A percentile compares a stretch with the other conserved stretches of the same genome.
phyloP scores from a whole-genome alignment of 2,329 filamentous ascomycete genomes.

The Aureobasidium namibiae region DNA sequence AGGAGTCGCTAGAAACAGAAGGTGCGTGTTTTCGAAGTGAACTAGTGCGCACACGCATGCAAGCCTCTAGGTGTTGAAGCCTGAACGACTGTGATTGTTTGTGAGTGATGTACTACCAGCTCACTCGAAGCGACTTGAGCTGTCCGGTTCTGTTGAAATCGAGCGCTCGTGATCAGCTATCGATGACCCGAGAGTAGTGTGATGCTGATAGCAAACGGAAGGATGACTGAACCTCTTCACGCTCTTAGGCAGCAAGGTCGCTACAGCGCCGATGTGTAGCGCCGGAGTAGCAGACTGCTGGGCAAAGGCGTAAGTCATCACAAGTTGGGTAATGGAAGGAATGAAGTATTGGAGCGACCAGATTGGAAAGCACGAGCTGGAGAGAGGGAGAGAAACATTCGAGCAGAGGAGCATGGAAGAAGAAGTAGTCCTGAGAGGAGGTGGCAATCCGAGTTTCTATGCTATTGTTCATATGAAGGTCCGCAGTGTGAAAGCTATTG shows the following conservation, averaged over 20 bases:
- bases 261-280: neutral
- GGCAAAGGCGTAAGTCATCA: neutral
- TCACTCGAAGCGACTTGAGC: neutral
- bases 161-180: neutral
- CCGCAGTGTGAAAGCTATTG: neutral
- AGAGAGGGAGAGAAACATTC: neutral
- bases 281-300: neutral
- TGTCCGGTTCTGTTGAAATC: neutral
- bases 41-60: neutral
- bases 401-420: too few relatives aligned
- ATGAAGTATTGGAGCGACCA: neutral
- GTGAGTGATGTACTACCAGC: neutral
- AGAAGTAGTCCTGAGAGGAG: neutral
- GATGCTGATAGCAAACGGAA: neutral
- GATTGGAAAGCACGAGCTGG: neutral
- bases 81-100: neutral
- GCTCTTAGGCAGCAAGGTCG: neutral
- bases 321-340: neutral
- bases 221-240: neutral
- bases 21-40: too few relatives aligned
- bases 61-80: neutral
- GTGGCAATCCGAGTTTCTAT: neutral
- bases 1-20: neutral
- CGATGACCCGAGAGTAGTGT: too few relatives aligned
- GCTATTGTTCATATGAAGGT: neutral